Percentiles rank a stretch among this genome's conserved stretches.
Conservation (phyloP, 305 asterid species). For the Rubia tinctorum region DNA sequence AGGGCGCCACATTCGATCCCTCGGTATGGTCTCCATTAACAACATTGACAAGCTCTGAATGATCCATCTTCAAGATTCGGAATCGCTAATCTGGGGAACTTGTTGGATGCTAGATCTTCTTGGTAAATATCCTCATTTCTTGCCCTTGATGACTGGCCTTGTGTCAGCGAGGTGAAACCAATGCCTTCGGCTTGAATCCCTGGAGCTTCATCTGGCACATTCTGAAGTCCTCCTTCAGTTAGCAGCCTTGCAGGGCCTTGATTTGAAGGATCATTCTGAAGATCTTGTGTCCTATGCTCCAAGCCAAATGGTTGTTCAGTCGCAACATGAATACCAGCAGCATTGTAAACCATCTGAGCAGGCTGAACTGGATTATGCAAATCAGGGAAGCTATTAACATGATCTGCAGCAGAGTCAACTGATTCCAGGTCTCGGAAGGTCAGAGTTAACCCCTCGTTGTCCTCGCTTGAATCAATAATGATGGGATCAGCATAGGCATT, state of each 20-base stretch:
- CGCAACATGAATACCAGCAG: neutral
- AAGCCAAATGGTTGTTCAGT: too few species aligned
- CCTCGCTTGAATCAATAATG: neutral
- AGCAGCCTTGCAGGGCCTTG: too few species aligned
- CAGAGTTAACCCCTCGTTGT: neutral
- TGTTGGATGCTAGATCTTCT: too few species aligned
- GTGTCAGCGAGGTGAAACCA: neutral
- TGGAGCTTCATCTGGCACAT: neutral
- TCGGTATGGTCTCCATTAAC: too few species aligned
- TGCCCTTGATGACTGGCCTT: constrained; percentile 12
- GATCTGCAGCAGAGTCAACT: neutral
- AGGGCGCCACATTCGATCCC: too few species aligned
- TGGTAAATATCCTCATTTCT: constrained; percentile 11
- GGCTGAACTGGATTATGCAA: constrained; percentile 9
- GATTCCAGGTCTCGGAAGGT: constrained; percentile 1
- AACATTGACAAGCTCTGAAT: too few species aligned
- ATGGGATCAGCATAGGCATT: neutral
- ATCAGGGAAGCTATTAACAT: neutral
- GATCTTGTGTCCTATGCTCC: neutral
- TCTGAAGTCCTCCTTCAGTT: neutral
- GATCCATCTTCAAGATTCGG: too few species aligned
- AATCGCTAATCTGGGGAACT: too few species aligned
- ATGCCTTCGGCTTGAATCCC: neutral
- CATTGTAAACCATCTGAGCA: neutral
- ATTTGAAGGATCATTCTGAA: too few species aligned